phyloP scores from a whole-genome alignment of 2,329 filamentous ascomycete genomes.

The Diatrype stigma region DNA sequence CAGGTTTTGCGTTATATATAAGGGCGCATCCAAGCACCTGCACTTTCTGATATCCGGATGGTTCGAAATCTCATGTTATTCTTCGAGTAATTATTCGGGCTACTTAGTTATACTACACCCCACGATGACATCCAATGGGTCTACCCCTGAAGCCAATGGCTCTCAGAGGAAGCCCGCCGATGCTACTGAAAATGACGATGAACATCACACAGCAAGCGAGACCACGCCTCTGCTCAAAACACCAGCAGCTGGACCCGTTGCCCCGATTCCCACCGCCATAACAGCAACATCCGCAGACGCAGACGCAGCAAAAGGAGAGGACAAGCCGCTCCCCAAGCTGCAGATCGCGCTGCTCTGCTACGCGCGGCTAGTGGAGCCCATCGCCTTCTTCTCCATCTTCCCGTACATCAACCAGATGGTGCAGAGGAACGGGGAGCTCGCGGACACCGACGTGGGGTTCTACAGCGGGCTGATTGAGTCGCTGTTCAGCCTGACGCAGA shows the following conservation, averaged over 20 bases:
- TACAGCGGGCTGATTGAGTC: conserved; percentile 73
- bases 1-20: neutral
- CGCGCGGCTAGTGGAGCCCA: conserved; percentile 67
- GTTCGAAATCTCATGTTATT: no score
- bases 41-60: no score
- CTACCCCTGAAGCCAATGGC: neutral
- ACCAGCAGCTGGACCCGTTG: no score
- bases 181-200: neutral
- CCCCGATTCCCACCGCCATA: conserved; percentile 14
- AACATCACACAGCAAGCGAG: conserved; percentile 16
- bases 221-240: conserved; percentile 27
- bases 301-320: conserved; percentile 18
- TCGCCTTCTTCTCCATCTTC: conserved; percentile 81
- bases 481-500: conserved; percentile 71
- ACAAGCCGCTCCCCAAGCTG: conserved; percentile 50
- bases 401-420: conserved; percentile 80
- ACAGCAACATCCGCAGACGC: conserved; percentile 15
- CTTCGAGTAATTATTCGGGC: no score
- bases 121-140: neutral
- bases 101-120: neutral
- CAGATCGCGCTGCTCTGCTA: conserved; percentile 73
- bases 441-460: conserved; percentile 68
- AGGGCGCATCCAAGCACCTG: no score
- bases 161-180: neutral
- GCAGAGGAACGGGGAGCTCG: conserved; percentile 57